Conservation (phyloP, 345 rosid species). For the Populus alba region DNA sequence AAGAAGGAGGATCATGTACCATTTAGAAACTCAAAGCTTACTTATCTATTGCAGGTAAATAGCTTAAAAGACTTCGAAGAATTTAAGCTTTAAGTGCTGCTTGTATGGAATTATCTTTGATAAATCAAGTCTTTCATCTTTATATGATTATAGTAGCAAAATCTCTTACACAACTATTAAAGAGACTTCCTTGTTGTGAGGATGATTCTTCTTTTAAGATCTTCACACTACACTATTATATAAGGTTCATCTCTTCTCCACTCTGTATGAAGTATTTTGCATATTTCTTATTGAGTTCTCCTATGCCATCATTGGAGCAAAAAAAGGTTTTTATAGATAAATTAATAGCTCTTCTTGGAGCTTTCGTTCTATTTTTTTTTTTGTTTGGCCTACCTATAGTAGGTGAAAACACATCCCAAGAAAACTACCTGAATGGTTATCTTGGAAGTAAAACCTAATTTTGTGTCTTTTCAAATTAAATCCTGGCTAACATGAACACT, state of each 20-base stretch:
- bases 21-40: slow-evolving; percentile 89
- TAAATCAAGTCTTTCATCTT: neutral
- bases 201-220: neutral
- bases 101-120: neutral
- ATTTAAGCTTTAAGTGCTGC: neutral
- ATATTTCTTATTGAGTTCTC: neutral
- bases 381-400: neutral
- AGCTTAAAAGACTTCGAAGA: neutral
- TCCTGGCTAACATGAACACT: neutral
- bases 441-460: neutral
- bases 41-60: slow-evolving; percentile 95
- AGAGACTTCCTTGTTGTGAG: neutral
- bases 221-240: neutral
- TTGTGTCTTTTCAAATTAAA: neutral
- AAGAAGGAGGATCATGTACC: slow-evolving; percentile 95
- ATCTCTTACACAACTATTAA: neutral
- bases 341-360: neutral
- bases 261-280: neutral
- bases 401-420: neutral
- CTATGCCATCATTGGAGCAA: neutral
- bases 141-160: neutral
- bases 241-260: neutral
- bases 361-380: neutral
- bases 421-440: neutral
- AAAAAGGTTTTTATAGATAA: neutral